Evolutionary conservation across 768 basidiomycete genomes (phyloP), one percentile per base, ranked within the genome.

Genomic region (Leccinum imitatum): DNA sequence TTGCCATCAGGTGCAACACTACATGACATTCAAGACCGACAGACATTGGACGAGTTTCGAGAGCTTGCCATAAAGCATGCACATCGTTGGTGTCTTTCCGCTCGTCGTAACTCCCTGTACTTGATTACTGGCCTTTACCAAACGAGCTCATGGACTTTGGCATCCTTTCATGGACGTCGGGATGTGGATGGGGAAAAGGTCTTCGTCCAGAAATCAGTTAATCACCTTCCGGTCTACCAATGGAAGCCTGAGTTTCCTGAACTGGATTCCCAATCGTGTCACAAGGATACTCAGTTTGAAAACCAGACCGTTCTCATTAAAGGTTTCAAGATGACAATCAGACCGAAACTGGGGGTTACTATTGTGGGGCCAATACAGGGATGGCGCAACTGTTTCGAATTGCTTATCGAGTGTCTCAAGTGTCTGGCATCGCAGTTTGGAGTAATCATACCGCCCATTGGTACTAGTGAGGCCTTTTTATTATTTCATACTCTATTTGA

Each of bases 301-400:
- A 64, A 64, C 17, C 63, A 64, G 51, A 62, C 63, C 7, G 11
- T 64, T 13, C 17, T 64, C 27, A 50, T 64, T 14, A 48, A 48
- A 25, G 61, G 63, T 3, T 63, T 64, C 53, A 56, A 48, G 48
- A 55, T 63, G 8, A 53, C 47, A n/a, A 39, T 57, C 15, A 62
- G 54, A 21, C 27, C 30, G 47, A 11, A 3, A 48, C n/a, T 13
- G 25, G 46, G 19, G 33, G 33, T 27, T 50, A 9, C 35, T 4
- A 30, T 60, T 33, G 33, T 33, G 33, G 10, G 33, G 33, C 33
- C 33, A 33, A 11, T 33, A 13, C 33, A 33, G 33, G 33, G 10
- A 33, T 33, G 3, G 33, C 33, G 23, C 23, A 25, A 25, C 23
- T 25, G 23, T 25, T 25, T 25, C 23, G 23, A 25, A 25, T 25